Conservation (phyloP, 176 grass and related monocot species). For the Eleusine indica region DNA sequence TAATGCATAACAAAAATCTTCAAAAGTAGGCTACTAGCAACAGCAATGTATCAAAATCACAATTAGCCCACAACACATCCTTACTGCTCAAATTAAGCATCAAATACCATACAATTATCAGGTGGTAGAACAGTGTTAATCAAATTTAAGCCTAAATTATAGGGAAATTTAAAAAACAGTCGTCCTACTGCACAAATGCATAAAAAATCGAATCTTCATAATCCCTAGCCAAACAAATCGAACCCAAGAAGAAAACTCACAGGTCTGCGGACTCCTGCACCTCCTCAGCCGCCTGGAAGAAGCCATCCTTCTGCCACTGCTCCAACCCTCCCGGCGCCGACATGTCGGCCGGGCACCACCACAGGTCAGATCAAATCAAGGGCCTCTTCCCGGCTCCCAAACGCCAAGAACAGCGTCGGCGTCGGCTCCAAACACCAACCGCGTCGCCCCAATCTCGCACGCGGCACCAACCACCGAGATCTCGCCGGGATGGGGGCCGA, state of each 20-base stretch:
- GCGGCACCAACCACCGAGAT: slow-evolving; percentile 20
- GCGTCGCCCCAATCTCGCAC: background rate
- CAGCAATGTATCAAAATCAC: background rate
- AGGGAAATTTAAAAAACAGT: background rate
- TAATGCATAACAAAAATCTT: background rate
- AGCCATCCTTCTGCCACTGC: slow-evolving; percentile 90
- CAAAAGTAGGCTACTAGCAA: background rate
- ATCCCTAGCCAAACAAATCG: background rate
- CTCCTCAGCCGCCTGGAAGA: slow-evolving; percentile 83
- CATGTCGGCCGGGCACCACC: slow-evolving; percentile 39
- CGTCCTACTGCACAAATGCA: background rate
- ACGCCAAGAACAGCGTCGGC: slow-evolving; percentile 8
- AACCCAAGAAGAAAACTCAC: slow-evolving; percentile 50
- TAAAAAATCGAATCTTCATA: slow-evolving; percentile 15
- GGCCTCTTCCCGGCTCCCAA: background rate
- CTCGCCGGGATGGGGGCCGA: background rate
- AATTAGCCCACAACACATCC: background rate
- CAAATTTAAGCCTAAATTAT: background rate
- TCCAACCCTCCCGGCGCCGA: slow-evolving; percentile 61
- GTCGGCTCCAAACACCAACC: background rate
- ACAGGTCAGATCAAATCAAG: slow-evolving; percentile 38
- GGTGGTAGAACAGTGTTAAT: background rate
- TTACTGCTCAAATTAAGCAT: background rate
- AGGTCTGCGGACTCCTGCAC: slow-evolving; percentile 83
- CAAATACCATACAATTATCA: background rate